These are phyloP conservation scores for Alternaria incomplexa DNA, from an alignment of 2,329 filamentous ascomycete genomes.

Conservation along the genomic window DNA sequence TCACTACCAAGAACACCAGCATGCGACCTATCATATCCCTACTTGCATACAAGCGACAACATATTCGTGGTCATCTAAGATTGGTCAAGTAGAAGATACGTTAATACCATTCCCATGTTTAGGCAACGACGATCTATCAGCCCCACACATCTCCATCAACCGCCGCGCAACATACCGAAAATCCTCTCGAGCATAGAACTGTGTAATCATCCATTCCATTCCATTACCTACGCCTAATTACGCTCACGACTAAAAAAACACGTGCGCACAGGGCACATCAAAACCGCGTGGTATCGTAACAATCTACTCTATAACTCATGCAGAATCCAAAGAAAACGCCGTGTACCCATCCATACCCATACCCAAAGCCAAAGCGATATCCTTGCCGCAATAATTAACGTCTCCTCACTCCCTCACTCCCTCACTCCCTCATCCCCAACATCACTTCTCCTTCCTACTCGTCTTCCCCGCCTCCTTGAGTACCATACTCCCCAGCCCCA, in stretches of 20 bases:
- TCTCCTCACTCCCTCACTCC: neutral
- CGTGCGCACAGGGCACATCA: neutral
- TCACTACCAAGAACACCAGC: neutral
- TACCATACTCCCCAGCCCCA: constrained; percentile 42
- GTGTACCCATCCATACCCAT: neutral
- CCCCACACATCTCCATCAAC: too few species aligned
- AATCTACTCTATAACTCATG: neutral
- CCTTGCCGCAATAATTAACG: neutral
- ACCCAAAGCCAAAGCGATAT: neutral
- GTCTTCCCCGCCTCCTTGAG: constrained; percentile 25
- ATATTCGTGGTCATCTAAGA: neutral
- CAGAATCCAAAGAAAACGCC: constrained; percentile 14
- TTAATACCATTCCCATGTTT: neutral
- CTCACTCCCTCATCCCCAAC: neutral
- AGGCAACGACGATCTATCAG: neutral
- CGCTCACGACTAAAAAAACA: neutral
- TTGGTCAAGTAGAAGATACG: neutral
- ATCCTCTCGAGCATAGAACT: neutral
- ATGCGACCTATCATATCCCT: neutral
- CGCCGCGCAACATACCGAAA: too few species aligned
- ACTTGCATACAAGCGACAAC: neutral
- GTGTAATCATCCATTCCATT: neutral
- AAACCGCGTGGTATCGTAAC: neutral
- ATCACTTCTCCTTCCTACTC: constrained; percentile 17
- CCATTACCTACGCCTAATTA: neutral